phyloP scores from a whole-genome alignment of 169 alveolate species.

The Babesia bigemina region DNA sequence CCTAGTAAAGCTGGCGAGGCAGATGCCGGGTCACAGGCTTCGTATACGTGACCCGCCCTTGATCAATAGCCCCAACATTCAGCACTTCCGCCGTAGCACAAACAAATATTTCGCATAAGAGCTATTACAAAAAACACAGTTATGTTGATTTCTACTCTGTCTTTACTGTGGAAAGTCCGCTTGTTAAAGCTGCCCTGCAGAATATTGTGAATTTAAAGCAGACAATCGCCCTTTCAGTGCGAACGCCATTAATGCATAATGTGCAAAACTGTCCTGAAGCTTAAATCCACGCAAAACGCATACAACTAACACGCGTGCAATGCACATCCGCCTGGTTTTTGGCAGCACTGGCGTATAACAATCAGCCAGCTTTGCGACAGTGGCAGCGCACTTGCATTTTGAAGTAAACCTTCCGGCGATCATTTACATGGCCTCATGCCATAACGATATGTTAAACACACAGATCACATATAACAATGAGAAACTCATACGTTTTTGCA shows the following conservation, averaged over 20 bases:
- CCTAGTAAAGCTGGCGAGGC: conserved; percentile 70
- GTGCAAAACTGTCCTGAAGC: too few relatives aligned
- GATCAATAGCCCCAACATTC: conserved; percentile 74
- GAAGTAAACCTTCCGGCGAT: too few relatives aligned
- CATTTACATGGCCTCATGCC: too few relatives aligned
- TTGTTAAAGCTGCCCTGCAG: conserved; percentile 8
- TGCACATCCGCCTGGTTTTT: too few relatives aligned
- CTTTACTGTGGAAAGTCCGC: not conserved
- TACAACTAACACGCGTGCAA: too few relatives aligned
- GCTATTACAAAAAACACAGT: not conserved
- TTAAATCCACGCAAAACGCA: too few relatives aligned
- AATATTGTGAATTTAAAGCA: not conserved
- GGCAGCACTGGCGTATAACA: too few relatives aligned
- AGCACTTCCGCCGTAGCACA: conserved; percentile 60
- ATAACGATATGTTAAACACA: too few relatives aligned
- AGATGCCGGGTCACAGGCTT: conserved; percentile 76
- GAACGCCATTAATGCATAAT: too few relatives aligned
- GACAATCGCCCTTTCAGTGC: not conserved
- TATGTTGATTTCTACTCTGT: not conserved
- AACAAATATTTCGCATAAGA: conserved; percentile 70
- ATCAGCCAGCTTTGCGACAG: too few relatives aligned
- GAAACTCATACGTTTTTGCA: not conserved
- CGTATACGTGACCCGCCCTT: conserved; percentile 76
- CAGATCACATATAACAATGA: too few relatives aligned
- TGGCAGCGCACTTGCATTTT: too few relatives aligned